Evolutionary conservation across 2,329 filamentous ascomycete genomes (phyloP), one percentile per base, ranked within the genome.

Genomic region (Tolypocladium tundrense): DNA sequence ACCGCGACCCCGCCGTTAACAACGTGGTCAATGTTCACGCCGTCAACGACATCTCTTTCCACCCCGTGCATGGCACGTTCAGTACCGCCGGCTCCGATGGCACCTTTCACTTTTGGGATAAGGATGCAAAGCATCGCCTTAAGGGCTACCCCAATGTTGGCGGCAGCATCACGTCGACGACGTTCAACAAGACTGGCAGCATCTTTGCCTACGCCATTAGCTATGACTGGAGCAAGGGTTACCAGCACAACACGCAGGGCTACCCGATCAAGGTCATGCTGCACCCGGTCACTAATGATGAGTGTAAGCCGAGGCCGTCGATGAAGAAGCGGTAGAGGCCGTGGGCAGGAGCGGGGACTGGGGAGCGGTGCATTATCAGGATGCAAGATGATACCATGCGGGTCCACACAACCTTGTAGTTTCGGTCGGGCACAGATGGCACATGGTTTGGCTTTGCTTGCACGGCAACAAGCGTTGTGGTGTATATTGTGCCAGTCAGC

Each of bases 201-300:
- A 91, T 93, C 67, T 94, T 94, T 69, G 90, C 90, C 19, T 94
- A 94, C 66, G 91, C 92, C 33, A 84, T 97, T 53, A 91, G 91
- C 70, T 99, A 99, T 72, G 94, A 99, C 76, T 99, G 94, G 94
- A 91, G 88, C 76, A 97, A 99, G 79, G 94, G 94, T 19, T 97
- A 93, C 76, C 84, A 88, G 63, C 84, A 80, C 64, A 97, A 97
- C 75, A 94, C 79, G 33, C 85, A 85, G 58, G 81, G 81, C 63
- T 85, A 85, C 60, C 84, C 88, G 10, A 88, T 84, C 72, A 94
- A 94, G 77, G 86, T 94, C 56, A 91, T 91, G 86, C 79, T 96
- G 70, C 90, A 95, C 70, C 86, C 89, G 1, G 84, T 95, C 14
- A 77, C 77, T 61, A 72, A 73, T 43, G 82, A 85, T 57, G 82